Evolutionary conservation across 345 rosid genomes (phyloP).

Genomic region (Hirschfeldia incana): DNA sequence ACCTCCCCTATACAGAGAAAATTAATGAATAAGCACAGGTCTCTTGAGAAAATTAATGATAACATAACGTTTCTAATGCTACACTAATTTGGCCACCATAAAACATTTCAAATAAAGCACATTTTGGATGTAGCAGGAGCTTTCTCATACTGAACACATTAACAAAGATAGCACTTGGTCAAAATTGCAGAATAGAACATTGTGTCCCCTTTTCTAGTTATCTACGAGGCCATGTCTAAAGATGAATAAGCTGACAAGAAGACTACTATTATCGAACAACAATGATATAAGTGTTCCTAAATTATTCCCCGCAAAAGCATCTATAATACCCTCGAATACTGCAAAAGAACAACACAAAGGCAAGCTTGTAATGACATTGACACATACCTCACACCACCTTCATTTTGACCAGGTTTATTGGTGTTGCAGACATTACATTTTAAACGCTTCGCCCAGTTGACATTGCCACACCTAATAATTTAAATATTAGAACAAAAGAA

Average conservation of each 20-base stretch:
- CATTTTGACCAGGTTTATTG: slow-evolving; percentile 89
- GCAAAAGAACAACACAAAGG: slow-evolving; percentile 10
- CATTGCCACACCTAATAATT: slow-evolving; percentile 85
- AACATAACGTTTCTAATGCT: background rate
- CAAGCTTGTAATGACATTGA: background rate
- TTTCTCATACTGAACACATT: background rate
- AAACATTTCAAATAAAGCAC: background rate
- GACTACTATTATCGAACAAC: background rate
- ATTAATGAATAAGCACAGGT: background rate
- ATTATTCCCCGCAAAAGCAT: background rate
- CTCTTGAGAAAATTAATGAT: too few species aligned
- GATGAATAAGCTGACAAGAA: background rate
- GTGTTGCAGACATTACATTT: slow-evolving; percentile 98
- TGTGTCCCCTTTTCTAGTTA: background rate
- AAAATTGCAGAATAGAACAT: background rate
- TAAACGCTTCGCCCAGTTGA: slow-evolving; percentile 94
- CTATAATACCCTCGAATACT: background rate
- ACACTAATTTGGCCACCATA: background rate
- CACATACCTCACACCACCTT: slow-evolving; percentile 92
- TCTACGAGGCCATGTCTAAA: background rate
- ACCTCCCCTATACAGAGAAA: slow-evolving; percentile 71
- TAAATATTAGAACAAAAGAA: background rate
- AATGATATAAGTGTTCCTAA: background rate
- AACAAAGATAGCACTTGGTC: background rate
- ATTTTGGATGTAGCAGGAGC: background rate